Conservation (phyloP, 805 yeast genomes). For the Starmerella tilneyi region DNA sequence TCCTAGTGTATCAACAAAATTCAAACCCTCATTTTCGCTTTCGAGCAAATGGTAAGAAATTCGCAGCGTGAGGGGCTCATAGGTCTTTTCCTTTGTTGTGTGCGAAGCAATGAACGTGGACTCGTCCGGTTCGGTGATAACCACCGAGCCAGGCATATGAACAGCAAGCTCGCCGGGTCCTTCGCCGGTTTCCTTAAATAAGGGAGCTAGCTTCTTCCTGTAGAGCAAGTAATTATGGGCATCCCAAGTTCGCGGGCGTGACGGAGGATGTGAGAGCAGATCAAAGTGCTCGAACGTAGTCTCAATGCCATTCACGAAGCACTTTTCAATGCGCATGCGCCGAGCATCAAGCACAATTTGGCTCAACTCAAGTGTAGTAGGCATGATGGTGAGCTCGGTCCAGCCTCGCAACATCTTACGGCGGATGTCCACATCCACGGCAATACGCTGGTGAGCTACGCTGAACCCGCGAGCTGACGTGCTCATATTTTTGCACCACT, state of each 20-base stretch:
- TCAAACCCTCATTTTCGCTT: conserved; percentile 56
- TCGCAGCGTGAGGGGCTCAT: conserved; percentile 61
- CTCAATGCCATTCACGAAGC: conserved; percentile 53
- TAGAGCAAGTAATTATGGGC: conserved; percentile 25
- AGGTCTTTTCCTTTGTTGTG: conserved; percentile 29
- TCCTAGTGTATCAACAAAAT: conserved; percentile 52
- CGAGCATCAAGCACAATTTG: conserved; percentile 68
- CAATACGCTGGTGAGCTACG: conserved; percentile 76
- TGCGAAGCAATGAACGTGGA: conserved; percentile 31
- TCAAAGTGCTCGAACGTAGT: conserved; percentile 51
- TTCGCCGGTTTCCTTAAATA: conserved; percentile 38
- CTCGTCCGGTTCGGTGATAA: conserved; percentile 49
- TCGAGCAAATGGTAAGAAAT: conserved; percentile 50
- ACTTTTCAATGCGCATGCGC: conserved; percentile 46
- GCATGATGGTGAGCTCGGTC: conserved; percentile 75
- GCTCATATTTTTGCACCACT: conserved; percentile 1
- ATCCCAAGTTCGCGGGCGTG: conserved; percentile 26
- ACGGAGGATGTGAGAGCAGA: conserved; percentile 33
- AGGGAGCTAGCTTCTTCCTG: conserved; percentile 21
- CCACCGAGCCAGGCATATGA: conserved; percentile 54
- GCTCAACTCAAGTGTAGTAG: conserved; percentile 49
- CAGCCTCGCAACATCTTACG: conserved; percentile 50
- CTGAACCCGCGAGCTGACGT: conserved; percentile 37
- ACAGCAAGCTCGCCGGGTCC: conserved; percentile 53
- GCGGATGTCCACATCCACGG: conserved; percentile 69